A percentile compares a stretch with the other conserved stretches of the same genome.
These are phyloP conservation scores for Cenchrus purpureus DNA, from an alignment of 176 grass and related monocot species.

Conservation along the genomic window DNA sequence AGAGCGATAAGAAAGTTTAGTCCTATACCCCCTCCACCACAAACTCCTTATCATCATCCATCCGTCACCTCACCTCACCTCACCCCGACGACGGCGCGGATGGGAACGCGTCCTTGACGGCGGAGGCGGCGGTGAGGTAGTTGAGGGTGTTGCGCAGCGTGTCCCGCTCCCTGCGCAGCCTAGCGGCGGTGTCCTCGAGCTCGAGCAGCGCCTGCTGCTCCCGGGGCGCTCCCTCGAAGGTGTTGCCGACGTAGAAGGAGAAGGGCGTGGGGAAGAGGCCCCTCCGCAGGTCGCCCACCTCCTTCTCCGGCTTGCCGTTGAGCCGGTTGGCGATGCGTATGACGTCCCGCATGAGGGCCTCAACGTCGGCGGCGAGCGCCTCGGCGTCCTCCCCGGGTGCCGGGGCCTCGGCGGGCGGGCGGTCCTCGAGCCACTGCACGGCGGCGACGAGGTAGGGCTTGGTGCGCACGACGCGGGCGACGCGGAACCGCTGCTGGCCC, in stretches of 20 bases:
- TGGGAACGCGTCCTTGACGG: constrained; percentile 92
- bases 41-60: constrained; percentile 50
- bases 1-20: constrained; percentile 43
- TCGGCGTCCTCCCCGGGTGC: constrained; percentile 69
- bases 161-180: constrained; percentile 81
- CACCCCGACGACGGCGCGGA: constrained; percentile 65
- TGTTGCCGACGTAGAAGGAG: constrained; percentile 96
- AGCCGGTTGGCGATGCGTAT: constrained; percentile 94
- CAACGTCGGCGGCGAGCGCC: constrained; percentile 78
- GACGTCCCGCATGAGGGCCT: constrained; percentile 89
- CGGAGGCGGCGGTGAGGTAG: constrained; percentile 96
- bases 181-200: constrained; percentile 86
- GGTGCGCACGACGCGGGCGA: constrained; percentile 66
- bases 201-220: constrained; percentile 98
- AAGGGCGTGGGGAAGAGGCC: constrained; percentile 93
- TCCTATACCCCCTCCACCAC: constrained; percentile 48
- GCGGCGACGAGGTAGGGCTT: constrained; percentile 95
- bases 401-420: constrained; percentile 64
- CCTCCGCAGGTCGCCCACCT: constrained; percentile 73
- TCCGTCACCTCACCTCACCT: not conserved
- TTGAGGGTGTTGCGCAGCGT: constrained; percentile 96
- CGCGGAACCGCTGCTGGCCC: constrained; percentile 95
- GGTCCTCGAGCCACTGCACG: constrained; percentile 95
- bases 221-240: constrained; percentile 80
- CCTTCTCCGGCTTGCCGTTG: constrained; percentile 87